phyloP scores from a whole-genome alignment of 2,329 filamentous ascomycete species.

The Trichoderma atroviride region DNA sequence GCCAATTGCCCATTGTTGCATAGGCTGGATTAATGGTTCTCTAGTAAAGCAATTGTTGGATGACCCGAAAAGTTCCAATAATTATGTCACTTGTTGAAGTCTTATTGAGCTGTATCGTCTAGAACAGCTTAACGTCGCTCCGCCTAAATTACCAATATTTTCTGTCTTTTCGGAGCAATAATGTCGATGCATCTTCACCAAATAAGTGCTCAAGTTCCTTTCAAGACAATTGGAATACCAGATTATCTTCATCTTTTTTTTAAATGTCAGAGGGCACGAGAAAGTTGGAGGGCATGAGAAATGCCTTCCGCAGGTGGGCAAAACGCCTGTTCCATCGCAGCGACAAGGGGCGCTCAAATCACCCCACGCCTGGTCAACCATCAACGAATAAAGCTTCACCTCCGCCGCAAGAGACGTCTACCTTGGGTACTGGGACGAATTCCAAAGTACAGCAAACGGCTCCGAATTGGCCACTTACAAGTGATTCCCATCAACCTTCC shows the following conservation, averaged over 20 bases:
- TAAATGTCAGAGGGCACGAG: conserved; percentile 31
- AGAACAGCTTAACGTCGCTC: not conserved
- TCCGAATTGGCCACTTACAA: not conserved
- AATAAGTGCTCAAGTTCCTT: not conserved
- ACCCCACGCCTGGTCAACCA: not conserved
- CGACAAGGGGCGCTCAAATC: not conserved
- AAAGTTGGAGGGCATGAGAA: conserved; percentile 29
- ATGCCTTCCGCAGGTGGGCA: conserved; percentile 30
- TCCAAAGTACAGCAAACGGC: not conserved
- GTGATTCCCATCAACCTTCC: not conserved
- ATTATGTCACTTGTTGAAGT: not conserved
- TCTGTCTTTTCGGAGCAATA: not conserved
- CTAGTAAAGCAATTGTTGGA: not conserved
- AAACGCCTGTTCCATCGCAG: conserved; percentile 29
- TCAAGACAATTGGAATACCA: not conserved
- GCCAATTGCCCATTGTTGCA: not conserved
- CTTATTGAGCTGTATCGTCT: not conserved
- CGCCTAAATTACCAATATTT: not conserved
- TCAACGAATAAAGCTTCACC: not conserved
- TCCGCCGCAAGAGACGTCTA: not conserved
- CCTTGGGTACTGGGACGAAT: not conserved
- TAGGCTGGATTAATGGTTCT: not conserved
- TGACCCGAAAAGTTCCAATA: not conserved
- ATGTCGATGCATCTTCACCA: not conserved
- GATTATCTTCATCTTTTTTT: not conserved